phyloP scores from a whole-genome alignment of 768 basidiomycete genomes.

The Suillus plorans region DNA sequence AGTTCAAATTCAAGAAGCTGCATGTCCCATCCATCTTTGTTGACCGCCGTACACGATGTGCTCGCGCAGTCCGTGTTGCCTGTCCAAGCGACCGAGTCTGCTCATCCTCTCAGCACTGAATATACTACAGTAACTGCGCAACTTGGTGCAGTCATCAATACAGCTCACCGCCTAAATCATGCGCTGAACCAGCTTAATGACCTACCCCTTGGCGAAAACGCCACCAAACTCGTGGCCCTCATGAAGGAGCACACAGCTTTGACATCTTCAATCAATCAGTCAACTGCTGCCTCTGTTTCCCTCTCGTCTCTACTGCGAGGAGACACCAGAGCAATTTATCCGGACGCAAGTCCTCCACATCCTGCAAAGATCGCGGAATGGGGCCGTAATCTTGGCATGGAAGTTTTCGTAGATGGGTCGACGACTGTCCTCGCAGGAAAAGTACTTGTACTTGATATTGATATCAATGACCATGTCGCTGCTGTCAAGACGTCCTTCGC shows the following conservation, averaged over 20 bases:
- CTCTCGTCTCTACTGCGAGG: constrained; percentile 16
- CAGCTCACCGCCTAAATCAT: constrained; percentile 51
- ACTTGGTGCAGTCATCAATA: constrained; percentile 51
- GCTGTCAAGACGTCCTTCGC: constrained; percentile 77
- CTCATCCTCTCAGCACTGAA: constrained; percentile 27
- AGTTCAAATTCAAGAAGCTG: background rate
- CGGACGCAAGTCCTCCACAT: constrained; percentile 27
- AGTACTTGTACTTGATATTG: constrained; percentile 77
- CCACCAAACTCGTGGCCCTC: constrained; percentile 67
- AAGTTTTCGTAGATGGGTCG: constrained; percentile 65
- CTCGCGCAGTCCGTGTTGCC: constrained; percentile 27
- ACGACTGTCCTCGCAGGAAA: constrained; percentile 73
- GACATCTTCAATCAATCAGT: constrained; percentile 25
- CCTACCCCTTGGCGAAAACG: constrained; percentile 49
- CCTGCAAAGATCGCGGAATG: constrained; percentile 52
- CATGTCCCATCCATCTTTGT: constrained; percentile 22
- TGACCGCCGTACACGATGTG: constrained; percentile 27
- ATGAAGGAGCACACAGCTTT: constrained; percentile 63
- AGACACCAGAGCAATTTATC: constrained; percentile 24
- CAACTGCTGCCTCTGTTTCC: constrained; percentile 21
- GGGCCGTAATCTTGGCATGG: constrained; percentile 68
- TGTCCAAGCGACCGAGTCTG: constrained; percentile 16
- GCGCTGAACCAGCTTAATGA: constrained; percentile 48
- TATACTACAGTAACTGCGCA: constrained; percentile 25
- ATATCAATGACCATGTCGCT: constrained; percentile 48